These are phyloP conservation scores for Dichotomopilus funicola DNA, from an alignment of 2,329 filamentous ascomycete species.

Conservation along the genomic window DNA sequence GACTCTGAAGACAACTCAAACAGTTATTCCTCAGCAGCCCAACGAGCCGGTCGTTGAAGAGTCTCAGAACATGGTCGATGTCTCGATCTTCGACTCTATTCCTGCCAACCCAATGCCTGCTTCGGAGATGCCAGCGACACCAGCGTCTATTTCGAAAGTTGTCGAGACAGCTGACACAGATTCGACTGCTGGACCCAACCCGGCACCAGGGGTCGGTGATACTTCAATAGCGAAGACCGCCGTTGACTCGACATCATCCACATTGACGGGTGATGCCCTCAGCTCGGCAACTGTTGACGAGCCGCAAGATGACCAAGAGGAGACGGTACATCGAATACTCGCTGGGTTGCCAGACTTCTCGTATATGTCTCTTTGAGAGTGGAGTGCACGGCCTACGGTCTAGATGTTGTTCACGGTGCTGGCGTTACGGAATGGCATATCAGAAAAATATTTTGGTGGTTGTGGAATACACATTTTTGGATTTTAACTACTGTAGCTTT, in stretches of 20 bases:
- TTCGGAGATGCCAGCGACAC: neutral
- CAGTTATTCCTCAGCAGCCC: too few relatives aligned
- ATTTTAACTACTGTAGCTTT: too few relatives aligned
- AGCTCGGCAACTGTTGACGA: neutral
- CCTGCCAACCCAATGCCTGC: neutral
- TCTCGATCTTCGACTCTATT: slow-evolving; percentile 19
- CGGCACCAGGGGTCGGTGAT: neutral
- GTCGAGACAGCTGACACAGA: neutral
- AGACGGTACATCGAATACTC: slow-evolving; percentile 22
- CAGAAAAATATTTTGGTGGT: too few relatives aligned
- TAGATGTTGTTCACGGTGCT: too few relatives aligned
- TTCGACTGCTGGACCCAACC: neutral
- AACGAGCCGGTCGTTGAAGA: too few relatives aligned
- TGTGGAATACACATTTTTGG: too few relatives aligned
- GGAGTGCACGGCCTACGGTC: too few relatives aligned
- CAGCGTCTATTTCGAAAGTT: neutral
- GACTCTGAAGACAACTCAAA: too few relatives aligned
- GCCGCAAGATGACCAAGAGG: slow-evolving; percentile 10
- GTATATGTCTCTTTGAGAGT: slow-evolving; percentile 29
- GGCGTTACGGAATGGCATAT: too few relatives aligned
- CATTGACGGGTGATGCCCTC: neutral
- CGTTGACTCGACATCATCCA: neutral
- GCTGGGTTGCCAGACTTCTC: slow-evolving; percentile 29
- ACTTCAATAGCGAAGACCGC: neutral
- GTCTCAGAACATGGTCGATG: slow-evolving; percentile 3